Evolutionary conservation across 2,329 filamentous ascomycete species (phyloP).

Genomic region (Fonsecaea pugnacius): DNA sequence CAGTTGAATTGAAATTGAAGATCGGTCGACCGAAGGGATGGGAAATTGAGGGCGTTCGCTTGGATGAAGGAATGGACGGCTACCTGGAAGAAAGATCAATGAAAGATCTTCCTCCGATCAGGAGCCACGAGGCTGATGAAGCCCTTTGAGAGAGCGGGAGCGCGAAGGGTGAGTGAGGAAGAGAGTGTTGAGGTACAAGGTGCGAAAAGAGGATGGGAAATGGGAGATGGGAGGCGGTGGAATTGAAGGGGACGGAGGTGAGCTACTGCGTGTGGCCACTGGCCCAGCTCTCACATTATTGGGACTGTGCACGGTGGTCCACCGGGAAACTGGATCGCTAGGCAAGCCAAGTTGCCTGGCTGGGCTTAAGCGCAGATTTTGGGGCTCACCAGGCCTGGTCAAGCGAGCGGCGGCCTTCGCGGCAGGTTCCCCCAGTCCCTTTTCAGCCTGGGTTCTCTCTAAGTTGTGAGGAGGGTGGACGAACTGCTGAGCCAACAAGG

Average conservation of each 20-base stretch:
- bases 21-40: constrained; percentile 17
- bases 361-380: constrained; percentile 10
- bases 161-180: constrained; percentile 42
- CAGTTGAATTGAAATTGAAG: constrained; percentile 18
- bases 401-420: constrained; percentile 15
- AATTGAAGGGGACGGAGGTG: constrained; percentile 28
- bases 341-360: constrained; percentile 13
- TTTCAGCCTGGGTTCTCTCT: neutral
- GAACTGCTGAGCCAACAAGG: neutral
- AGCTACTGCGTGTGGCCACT: neutral
- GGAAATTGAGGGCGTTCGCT: constrained; percentile 11
- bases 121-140: constrained; percentile 33
- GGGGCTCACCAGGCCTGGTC: neutral
- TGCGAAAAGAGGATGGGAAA: constrained; percentile 34
- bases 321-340: constrained; percentile 19
- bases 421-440: constrained; percentile 11
- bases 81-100: constrained; percentile 38
- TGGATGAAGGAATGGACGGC: constrained; percentile 38
- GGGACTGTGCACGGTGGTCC: constrained; percentile 4
- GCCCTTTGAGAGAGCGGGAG: constrained; percentile 22
- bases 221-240: constrained; percentile 45
- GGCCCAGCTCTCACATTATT: neutral
- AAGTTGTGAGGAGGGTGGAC: neutral
- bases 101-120: constrained; percentile 33
- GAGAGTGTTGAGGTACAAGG: constrained; percentile 7